These are phyloP conservation scores for Fusarium nisikadoi DNA, from an alignment of 2,329 filamentous ascomycete genomes.

Conservation along the genomic window DNA sequence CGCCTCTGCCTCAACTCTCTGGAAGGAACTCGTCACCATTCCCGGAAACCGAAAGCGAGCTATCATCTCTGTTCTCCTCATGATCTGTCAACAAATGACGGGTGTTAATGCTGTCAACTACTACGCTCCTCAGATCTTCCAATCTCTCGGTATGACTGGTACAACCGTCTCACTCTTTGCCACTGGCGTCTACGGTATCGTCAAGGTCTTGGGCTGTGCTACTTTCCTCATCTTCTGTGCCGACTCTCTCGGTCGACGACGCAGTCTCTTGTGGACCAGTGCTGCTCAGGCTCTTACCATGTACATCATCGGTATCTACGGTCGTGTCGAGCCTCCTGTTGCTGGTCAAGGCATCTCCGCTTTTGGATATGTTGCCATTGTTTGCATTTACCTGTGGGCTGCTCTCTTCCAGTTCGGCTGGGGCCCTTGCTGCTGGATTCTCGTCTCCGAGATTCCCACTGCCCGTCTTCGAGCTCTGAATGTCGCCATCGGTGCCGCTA, in stretches of 20 bases:
- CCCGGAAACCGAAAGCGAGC: slow-evolving; percentile 71
- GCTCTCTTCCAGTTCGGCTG: slow-evolving; percentile 76
- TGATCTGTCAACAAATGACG: slow-evolving; percentile 80
- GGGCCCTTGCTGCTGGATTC: slow-evolving; percentile 79
- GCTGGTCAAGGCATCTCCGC: slow-evolving; percentile 63
- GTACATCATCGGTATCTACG: slow-evolving; percentile 78
- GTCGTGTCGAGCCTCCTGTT: slow-evolving; percentile 69
- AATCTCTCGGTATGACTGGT: slow-evolving; percentile 67
- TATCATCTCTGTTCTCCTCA: slow-evolving; percentile 67
- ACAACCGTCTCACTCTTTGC: slow-evolving; percentile 73
- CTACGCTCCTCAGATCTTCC: slow-evolving; percentile 77
- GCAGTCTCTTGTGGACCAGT: slow-evolving; percentile 71
- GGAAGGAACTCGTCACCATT: slow-evolving; percentile 72
- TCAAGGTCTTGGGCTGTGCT: slow-evolving; percentile 73
- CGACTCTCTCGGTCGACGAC: slow-evolving; percentile 74
- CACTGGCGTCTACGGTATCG: slow-evolving; percentile 78
- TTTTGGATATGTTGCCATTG: slow-evolving; percentile 76
- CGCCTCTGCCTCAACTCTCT: slow-evolving; percentile 64
- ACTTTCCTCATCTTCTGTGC: slow-evolving; percentile 74
- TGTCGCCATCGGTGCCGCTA: slow-evolving; percentile 74
- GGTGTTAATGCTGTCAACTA: slow-evolving; percentile 67
- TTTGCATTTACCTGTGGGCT: slow-evolving; percentile 79
- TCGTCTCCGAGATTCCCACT: slow-evolving; percentile 74
- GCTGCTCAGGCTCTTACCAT: slow-evolving; percentile 70
- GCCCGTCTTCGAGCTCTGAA: slow-evolving; percentile 73